These are phyloP conservation scores for Ophiostoma fasciatum DNA, from an alignment of 2,329 filamentous ascomycete species.

Conservation along the genomic window DNA sequence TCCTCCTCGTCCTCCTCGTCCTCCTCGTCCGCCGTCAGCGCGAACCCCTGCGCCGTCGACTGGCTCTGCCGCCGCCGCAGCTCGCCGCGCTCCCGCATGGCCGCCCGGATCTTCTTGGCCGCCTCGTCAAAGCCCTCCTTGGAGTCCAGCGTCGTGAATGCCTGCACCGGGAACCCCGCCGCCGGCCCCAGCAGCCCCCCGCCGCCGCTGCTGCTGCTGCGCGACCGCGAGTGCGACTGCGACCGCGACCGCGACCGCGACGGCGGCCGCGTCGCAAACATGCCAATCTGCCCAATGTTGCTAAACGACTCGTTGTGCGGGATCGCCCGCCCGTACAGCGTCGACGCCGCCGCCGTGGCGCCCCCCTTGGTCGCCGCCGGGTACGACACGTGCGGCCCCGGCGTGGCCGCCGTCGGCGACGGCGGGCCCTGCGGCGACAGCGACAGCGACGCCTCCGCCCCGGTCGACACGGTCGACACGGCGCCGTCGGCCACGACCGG, in stretches of 20 bases:
- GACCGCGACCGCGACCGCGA: slow-evolving; percentile 66
- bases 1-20: slow-evolving; percentile 9
- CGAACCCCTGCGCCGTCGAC: slow-evolving; percentile 9
- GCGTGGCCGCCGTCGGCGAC: neutral
- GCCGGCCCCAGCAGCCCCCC: slow-evolving; percentile 42
- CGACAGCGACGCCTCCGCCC: slow-evolving; percentile 1
- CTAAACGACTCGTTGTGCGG: slow-evolving; percentile 89
- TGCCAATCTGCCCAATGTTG: slow-evolving; percentile 72
- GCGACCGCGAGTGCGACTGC: slow-evolving; percentile 54
- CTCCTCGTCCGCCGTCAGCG: slow-evolving; percentile 8
- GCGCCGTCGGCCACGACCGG: slow-evolving; percentile 26
- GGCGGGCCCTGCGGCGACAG: slow-evolving; percentile 1
- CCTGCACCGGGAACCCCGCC: slow-evolving; percentile 49
- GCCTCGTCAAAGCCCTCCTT: slow-evolving; percentile 69
- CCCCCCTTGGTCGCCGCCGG: slow-evolving; percentile 11
- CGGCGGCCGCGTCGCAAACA: slow-evolving; percentile 81
- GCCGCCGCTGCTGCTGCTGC: slow-evolving; percentile 53
- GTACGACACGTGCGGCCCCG: neutral
- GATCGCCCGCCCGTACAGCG: slow-evolving; percentile 36
- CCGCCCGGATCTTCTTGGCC: slow-evolving; percentile 66
- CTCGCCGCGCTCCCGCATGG: slow-evolving; percentile 67
- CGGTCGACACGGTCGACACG: slow-evolving; percentile 14
- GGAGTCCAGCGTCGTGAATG: slow-evolving; percentile 52
- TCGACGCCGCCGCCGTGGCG: slow-evolving; percentile 20
- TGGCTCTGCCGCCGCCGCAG: slow-evolving; percentile 39